These are phyloP conservation scores for Magnusiomyces ingens DNA, from an alignment of 1,139 yeast genomes.

Conservation along the genomic window DNA sequence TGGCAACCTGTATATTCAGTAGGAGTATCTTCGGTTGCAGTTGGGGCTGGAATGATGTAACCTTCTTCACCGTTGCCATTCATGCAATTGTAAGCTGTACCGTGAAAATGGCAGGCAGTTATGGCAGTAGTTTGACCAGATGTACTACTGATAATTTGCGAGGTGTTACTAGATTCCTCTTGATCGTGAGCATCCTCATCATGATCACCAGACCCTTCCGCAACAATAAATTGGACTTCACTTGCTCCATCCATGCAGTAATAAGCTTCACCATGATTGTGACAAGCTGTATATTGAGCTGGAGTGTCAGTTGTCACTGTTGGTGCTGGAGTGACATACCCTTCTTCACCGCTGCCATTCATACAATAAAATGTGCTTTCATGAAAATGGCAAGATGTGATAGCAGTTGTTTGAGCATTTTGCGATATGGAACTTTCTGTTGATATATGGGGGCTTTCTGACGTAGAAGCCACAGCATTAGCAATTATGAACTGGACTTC, in stretches of 20 bases:
- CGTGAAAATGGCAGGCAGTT: constrained; percentile 35
- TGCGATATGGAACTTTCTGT: background rate
- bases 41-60: constrained; percentile 31
- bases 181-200: background rate
- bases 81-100: constrained; percentile 27
- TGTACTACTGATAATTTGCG: background rate
- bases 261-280: constrained; percentile 2
- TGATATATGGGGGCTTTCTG: background rate
- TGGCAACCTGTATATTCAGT: constrained; percentile 33
- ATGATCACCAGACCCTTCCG: background rate
- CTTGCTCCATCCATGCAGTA: constrained; percentile 7
- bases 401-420: constrained; percentile 15
- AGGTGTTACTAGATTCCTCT: background rate
- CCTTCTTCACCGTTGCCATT: constrained; percentile 34
- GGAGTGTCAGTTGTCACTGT: constrained; percentile 12
- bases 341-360: constrained; percentile 8
- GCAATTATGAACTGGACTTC: constrained; percentile 8
- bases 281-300: constrained; percentile 9
- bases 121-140: constrained; percentile 19
- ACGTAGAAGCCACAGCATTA: background rate
- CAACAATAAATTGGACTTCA: constrained; percentile 8
- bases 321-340: constrained; percentile 8
- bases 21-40: constrained; percentile 24
- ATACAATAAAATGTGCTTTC: constrained; percentile 6
- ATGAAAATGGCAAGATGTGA: constrained; percentile 13